A percentile compares a stretch with the other conserved stretches of the same genome.
Evolutionary conservation across 2,329 filamentous ascomycete species (phyloP).

Genomic region (Teratosphaeria nubilosa): DNA sequence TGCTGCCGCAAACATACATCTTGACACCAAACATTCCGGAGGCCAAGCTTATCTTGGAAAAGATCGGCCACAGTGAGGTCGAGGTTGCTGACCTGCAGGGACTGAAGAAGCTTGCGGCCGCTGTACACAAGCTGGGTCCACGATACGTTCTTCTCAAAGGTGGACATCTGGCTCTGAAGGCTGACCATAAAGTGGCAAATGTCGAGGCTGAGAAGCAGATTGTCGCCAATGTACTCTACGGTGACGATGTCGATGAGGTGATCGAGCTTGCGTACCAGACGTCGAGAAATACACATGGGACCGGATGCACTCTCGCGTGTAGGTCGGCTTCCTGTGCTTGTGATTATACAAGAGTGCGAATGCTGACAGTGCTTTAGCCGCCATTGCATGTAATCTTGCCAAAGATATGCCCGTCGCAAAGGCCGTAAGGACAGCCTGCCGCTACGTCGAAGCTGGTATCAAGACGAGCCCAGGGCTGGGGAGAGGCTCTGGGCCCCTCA

Average conservation of each 20-base stretch:
- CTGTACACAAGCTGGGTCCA: constrained; percentile 59
- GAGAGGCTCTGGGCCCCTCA: constrained; percentile 60
- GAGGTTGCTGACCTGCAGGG: constrained; percentile 52
- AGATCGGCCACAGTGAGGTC: constrained; percentile 35
- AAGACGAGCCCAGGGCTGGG: constrained; percentile 53
- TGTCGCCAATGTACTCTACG: constrained; percentile 69
- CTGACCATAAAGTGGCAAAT: constrained; percentile 49
- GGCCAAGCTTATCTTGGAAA: constrained; percentile 53
- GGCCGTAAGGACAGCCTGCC: constrained; percentile 58
- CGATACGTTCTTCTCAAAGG: constrained; percentile 81
- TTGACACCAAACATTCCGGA: constrained; percentile 73
- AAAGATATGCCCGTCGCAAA: constrained; percentile 45
- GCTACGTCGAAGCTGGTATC: constrained; percentile 64
- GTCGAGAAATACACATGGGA: constrained; percentile 82
- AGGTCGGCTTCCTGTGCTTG: constrained; percentile 3
- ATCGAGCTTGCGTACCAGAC: constrained; percentile 62
- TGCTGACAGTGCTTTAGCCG: constrained; percentile 37
- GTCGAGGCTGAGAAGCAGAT: constrained; percentile 50
- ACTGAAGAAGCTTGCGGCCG: constrained; percentile 57
- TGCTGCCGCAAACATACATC: constrained; percentile 58
- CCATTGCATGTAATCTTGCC: constrained; percentile 64
- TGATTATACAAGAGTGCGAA: not conserved
- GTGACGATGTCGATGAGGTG: constrained; percentile 46
- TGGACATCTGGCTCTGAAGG: constrained; percentile 72
- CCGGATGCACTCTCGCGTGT: constrained; percentile 88